A percentile compares a stretch with the other conserved stretches of the same genome.
Conservation (phyloP, 225 moss, liverwort and hornwort species). For the Straminergon stramineum region DNA sequence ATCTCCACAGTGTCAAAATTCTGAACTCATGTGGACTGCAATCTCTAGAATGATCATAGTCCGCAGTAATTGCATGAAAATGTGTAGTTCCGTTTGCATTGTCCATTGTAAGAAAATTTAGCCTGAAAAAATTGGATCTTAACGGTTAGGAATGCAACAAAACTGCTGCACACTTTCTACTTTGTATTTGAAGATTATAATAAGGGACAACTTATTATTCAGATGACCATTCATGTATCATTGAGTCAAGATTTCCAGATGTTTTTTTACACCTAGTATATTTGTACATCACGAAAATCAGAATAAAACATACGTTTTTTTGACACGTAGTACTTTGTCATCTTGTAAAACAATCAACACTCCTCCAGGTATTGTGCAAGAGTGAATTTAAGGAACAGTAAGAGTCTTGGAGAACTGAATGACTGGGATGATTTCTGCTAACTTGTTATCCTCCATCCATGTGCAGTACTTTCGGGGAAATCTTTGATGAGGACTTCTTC, state of each 20-base stretch:
- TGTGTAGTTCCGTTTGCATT: background rate
- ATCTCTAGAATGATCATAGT: background rate
- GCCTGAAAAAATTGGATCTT: background rate
- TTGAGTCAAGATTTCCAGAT: background rate
- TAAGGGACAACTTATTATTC: background rate
- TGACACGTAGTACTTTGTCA: background rate
- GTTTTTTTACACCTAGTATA: background rate
- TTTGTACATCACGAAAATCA: background rate
- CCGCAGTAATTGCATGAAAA: background rate
- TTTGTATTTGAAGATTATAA: background rate
- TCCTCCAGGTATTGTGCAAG: background rate
- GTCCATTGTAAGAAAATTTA: background rate
- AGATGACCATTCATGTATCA: background rate
- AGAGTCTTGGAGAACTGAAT: background rate
- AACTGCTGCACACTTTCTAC: background rate
- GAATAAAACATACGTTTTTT: background rate
- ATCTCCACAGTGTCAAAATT: background rate
- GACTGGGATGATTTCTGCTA: background rate
- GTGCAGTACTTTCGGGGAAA: conserved; percentile 75
- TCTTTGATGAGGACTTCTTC: conserved; percentile 75
- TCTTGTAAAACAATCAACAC: background rate
- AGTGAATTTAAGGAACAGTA: background rate
- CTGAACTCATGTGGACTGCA: background rate
- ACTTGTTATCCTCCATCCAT: background rate
- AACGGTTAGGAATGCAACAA: background rate